phyloP scores from a whole-genome alignment of 2,329 filamentous ascomycete species.

The Aspergillus nomiae region DNA sequence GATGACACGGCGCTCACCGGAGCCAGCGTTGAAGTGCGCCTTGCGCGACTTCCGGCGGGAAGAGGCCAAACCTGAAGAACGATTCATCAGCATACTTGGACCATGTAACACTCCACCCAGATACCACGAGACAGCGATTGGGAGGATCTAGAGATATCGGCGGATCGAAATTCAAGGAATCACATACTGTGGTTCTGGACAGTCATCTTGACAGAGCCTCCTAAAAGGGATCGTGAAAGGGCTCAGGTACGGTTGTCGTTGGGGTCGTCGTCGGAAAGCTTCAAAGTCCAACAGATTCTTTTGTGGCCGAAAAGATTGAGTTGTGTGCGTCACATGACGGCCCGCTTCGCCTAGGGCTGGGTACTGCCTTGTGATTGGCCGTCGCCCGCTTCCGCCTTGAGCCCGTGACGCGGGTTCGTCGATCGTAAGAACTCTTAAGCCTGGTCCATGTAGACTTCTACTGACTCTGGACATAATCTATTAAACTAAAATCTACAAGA shows the following conservation, averaged over 20 bases:
- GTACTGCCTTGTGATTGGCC: conserved; percentile 11
- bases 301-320: conserved; percentile 25
- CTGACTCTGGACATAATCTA: neutral
- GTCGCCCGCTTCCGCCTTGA: neutral
- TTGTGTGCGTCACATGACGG: conserved; percentile 32
- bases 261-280: conserved; percentile 21
- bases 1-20: conserved; percentile 89
- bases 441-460: neutral
- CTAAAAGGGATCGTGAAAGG: conserved; percentile 5
- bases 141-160: neutral
- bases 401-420: neutral
- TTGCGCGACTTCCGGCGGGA: conserved; percentile 99
- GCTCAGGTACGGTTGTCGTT: conserved; percentile 21
- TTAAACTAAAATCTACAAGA: neutral
- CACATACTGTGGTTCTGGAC: conserved; percentile 34
- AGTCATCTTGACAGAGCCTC: conserved; percentile 31
- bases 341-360: conserved; percentile 27
- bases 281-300: conserved; percentile 12
- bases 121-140: neutral
- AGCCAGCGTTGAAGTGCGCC: conserved; percentile 75
- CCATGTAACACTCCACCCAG: neutral
- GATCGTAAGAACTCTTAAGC: neutral
- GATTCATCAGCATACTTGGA: conserved; percentile 13
- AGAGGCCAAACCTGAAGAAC: conserved; percentile 53
- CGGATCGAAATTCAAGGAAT: conserved; percentile 1